Evolutionary conservation across 495 filamentous ascomycete genomes (phyloP), one percentile per base, ranked within the genome.

Genomic region (Ascobolus immersus): DNA sequence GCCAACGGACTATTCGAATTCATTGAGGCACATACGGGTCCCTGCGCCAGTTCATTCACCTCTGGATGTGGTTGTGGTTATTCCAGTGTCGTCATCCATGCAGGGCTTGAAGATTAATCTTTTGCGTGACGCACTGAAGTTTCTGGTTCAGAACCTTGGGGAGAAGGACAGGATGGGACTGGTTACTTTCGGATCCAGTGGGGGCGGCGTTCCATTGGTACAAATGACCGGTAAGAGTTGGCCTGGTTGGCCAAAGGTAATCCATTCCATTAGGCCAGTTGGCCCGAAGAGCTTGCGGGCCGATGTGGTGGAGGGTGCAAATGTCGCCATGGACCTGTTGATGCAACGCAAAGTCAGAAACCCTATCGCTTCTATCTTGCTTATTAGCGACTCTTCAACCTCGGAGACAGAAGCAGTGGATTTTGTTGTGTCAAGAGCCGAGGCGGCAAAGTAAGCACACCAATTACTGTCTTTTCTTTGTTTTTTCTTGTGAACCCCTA

Each of bases 321-420:
- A 99, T 48, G 81, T 94, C 27, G 86, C 86, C 28, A 94, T 99
- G 86, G 86, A 99, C 50, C 59, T 99, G 25, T 62, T 99, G 28
- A 99, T 99, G 86, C 79, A 91, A 50, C 73, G 86, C 40, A 92
- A 92, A 54, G 77, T 80, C 40, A 81, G 73, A 51, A 99, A 99
- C 47, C 86, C 86, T 3, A 70, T 99, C 32, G 86, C 89, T 10
- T 89, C 78, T 6, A 99, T 99, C 43, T 65, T 94, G 50, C 59
- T 99, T 40, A 99, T 99, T 52, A 94, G 86, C 61, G 86, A 99
- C 51, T 90, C 86, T 3, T 91, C 89, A n/a, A 92, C 80, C 2
- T 89, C 86, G 0, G 86, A 94, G 50, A 66, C 76, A 2, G 89
- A 94, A 43, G 86, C 80, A 48, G 84, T 94, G 12, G 86, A 99